Evolutionary conservation across 2,329 filamentous ascomycete genomes (phyloP), one percentile per base, ranked within the genome.

Genomic region (Fusarium heterosporum): DNA sequence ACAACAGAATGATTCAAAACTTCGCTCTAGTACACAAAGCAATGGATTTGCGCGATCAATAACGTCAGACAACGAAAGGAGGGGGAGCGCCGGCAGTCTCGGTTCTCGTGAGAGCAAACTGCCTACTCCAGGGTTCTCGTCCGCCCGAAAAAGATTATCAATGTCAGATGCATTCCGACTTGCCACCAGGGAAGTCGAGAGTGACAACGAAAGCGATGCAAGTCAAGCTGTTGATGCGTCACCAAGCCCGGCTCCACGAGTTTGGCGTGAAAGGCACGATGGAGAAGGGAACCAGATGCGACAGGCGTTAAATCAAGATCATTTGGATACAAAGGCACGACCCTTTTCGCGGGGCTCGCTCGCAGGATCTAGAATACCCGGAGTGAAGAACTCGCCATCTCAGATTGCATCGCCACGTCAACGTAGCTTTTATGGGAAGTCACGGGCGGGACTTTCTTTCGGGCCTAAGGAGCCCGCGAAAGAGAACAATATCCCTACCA

Each of bases 181-280:
- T 39, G 79, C 76, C 6, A 74, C 70, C 34, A 69, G 69, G 32
- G 78, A 78, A 50, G 73, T 70, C 34, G 72, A 72, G 8, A 68
- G 70, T 30, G 70, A 62, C 46, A 65, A 68, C 11, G 68, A 67
- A 39, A 65, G 68, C 12, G 68, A 67, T 36, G 72, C 73, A n/a
- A 73, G 68, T 28, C 64, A 72, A 16, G 55, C 61, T n/a, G 66
- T 72, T n/a, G 80, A 81, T 60, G 83, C 79, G 17, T 85, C 83
- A 3, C 84, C 84, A 1, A 86, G 84, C 54, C 84, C 84, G 1
- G 84, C 84, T 2, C 84, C 84, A 3, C 76, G 84, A 30, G 71
- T 77, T 9, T 82, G 81, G 79, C 79, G 80, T 13, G 70, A 74
- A 17, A 74, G 73, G 32, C 72, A 61, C 8, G 75, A 74, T 2